Evolutionary conservation across 345 rosid species (phyloP).

Genomic region (Iberis pinnata): DNA sequence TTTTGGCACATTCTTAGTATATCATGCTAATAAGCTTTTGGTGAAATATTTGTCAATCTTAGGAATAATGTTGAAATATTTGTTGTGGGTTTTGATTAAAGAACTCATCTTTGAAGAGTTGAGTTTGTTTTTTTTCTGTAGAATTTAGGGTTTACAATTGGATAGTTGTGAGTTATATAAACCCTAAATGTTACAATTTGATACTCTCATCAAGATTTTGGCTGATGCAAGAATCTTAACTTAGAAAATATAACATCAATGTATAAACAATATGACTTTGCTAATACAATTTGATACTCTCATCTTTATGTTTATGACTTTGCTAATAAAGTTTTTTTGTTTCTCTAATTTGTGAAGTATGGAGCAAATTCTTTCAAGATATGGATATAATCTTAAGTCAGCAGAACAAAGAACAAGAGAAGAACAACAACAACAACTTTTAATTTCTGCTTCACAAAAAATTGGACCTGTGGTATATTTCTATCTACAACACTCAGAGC

Average conservation of each 20-base stretch:
- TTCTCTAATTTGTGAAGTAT: conserved; percentile 16
- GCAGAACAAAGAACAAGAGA: conserved; percentile 18
- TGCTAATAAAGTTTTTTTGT: not conserved
- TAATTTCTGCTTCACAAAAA: conserved; percentile 13
- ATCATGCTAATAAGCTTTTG: too few species aligned
- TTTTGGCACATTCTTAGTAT: too few species aligned
- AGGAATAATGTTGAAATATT: not conserved
- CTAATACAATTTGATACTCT: too few species aligned
- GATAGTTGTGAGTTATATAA: conserved; percentile 11
- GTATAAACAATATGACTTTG: too few species aligned
- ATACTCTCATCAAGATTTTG: too few species aligned
- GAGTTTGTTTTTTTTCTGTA: too few species aligned
- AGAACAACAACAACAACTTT: conserved; percentile 17
- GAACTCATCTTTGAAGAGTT: not conserved
- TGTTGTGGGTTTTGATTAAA: conserved; percentile 5
- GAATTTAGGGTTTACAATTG: not conserved
- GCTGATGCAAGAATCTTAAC: too few species aligned
- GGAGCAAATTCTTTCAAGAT: conserved; percentile 24
- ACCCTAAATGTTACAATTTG: conserved; percentile 3
- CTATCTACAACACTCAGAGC: not conserved
- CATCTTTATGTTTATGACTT: not conserved
- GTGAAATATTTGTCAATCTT: too few species aligned
- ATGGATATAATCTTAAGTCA: conserved; percentile 13
- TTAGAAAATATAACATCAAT: too few species aligned
- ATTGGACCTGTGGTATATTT: conserved; percentile 16